Conservation (phyloP, 257 asterid genomes). For the Penstemon eatonii region DNA sequence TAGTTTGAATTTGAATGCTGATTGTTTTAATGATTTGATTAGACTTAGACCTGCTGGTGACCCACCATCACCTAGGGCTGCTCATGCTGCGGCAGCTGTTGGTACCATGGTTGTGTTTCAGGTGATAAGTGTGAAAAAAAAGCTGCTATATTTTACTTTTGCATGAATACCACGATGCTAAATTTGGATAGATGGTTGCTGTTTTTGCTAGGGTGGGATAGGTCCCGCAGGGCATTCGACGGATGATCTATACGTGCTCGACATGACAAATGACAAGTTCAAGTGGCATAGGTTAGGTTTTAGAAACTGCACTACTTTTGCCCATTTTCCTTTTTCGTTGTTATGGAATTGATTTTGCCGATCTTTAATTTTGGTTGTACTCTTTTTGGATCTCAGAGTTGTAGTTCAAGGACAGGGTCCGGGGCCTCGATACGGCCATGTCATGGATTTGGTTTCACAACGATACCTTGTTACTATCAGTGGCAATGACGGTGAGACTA, state of each 20-base stretch:
- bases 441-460: conserved; percentile 98
- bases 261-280: conserved; percentile 85
- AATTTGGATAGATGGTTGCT: conserved; percentile 21
- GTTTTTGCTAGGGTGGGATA: conserved; percentile 80
- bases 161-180: not conserved
- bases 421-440: conserved; percentile 98
- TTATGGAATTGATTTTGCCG: conserved; percentile 23
- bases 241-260: conserved; percentile 90
- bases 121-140: conserved; percentile 44
- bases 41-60: conserved; percentile 96
- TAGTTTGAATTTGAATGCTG: conserved; percentile 19
- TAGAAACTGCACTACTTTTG: conserved; percentile 19
- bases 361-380: conserved; percentile 30
- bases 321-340: conserved; percentile 4
- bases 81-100: conserved; percentile 96
- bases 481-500: conserved; percentile 89
- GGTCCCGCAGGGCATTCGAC: conserved; percentile 99
- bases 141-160: not conserved
- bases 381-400: conserved; percentile 55
- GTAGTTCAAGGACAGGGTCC: conserved; percentile 99
- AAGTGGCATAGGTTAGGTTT: conserved; percentile 93
- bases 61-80: conserved; percentile 99
- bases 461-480: conserved; percentile 87
- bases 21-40: conserved; percentile 28
- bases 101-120: conserved; percentile 99